Percentiles rank a stretch among this genome's conserved stretches.
Conservation (phyloP, 345 rosid genomes). For the Eucalyptus leucophloia region DNA sequence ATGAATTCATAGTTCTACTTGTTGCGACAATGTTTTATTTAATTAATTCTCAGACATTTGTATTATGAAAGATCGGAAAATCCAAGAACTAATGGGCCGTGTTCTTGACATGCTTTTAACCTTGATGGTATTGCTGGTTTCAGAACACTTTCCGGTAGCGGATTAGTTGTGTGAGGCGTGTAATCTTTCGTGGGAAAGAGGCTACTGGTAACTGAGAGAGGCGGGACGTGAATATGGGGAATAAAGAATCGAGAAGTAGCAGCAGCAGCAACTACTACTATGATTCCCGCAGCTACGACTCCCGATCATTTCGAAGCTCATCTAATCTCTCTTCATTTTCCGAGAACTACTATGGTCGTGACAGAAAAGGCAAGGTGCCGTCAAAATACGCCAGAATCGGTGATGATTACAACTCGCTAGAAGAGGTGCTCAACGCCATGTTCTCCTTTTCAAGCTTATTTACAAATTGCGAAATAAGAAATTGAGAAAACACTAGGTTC, state of each 20-base stretch:
- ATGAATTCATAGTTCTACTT: not conserved
- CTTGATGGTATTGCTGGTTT: not conserved
- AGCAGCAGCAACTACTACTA: not conserved
- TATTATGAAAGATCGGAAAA: not conserved
- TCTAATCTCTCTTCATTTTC: not conserved
- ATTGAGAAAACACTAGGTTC: not conserved
- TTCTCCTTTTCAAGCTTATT: not conserved
- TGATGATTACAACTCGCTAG: slow-evolving; percentile 22
- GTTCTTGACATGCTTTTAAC: not conserved
- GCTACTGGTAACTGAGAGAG: not conserved
- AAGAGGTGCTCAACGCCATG: slow-evolving; percentile 3
- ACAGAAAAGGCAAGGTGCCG: not conserved
- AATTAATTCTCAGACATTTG: not conserved
- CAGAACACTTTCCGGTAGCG: not conserved
- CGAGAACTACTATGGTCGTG: not conserved
- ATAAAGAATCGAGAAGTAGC: slow-evolving; percentile 1
- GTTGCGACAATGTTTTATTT: not conserved
- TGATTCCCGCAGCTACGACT: not conserved
- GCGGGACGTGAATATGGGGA: slow-evolving; percentile 6
- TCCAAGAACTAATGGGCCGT: not conserved
- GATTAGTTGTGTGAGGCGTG: not conserved
- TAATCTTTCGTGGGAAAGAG: not conserved
- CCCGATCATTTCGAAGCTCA: not conserved
- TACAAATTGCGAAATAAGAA: not conserved
- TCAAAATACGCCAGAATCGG: slow-evolving; percentile 10